phyloP scores from a whole-genome alignment of 495 filamentous ascomycete genomes.

The Penicillium pulvis region DNA sequence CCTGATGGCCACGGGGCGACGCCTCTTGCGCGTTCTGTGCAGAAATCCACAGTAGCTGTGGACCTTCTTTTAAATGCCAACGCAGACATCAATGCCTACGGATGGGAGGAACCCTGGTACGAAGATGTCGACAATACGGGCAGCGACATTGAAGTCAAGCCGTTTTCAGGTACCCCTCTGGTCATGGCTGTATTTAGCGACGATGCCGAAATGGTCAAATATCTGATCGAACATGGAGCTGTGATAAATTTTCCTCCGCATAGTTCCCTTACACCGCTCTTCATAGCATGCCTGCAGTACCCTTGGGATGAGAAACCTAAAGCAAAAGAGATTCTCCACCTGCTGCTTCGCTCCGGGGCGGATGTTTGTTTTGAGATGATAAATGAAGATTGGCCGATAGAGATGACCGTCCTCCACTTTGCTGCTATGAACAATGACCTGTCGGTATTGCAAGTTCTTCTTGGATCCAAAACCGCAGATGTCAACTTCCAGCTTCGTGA shows the following conservation, averaged over 20 bases:
- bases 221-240: slow-evolving; percentile 9
- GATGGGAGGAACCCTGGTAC: slow-evolving; percentile 9
- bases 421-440: not conserved
- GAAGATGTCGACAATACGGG: not conserved
- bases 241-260: slow-evolving; percentile 6
- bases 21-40: slow-evolving; percentile 8
- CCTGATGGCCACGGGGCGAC: slow-evolving; percentile 11
- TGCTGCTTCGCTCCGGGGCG: slow-evolving; percentile 4
- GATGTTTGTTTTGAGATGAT: slow-evolving; percentile 9
- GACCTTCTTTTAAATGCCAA: slow-evolving; percentile 11
- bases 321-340: slow-evolving; percentile 2
- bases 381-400: not conserved
- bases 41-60: slow-evolving; percentile 7
- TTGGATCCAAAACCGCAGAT: slow-evolving; percentile 10
- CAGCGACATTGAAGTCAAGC: slow-evolving; percentile 2
- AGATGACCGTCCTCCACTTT: slow-evolving; percentile 4
- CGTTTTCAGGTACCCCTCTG: slow-evolving; percentile 8
- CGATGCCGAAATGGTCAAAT: slow-evolving; percentile 8
- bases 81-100: slow-evolving; percentile 10
- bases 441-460: slow-evolving; percentile 6
- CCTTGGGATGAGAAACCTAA: not conserved
- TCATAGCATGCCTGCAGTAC: not conserved
- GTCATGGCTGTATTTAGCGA: not conserved
- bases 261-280: slow-evolving; percentile 2
- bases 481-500: slow-evolving; percentile 9